Base-by-base conservation (phyloP, 176 grass and related monocot genomes). In the Chrysopogon serrulatus region DNA sequence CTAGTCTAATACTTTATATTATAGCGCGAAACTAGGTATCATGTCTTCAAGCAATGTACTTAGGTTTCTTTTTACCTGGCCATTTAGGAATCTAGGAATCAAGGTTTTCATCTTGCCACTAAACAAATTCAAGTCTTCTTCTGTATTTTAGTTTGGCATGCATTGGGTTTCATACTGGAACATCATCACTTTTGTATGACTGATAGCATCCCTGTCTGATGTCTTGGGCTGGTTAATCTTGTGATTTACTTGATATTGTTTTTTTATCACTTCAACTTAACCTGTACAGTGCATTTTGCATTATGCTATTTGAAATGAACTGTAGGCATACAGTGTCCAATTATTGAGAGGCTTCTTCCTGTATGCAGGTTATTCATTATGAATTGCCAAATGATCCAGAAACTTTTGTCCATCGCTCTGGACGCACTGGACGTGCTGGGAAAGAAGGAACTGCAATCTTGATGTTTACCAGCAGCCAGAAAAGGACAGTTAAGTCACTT, bases 331-430 rank as follows among this genome's bases (percentile, higher is more conserved):
- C 56, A 86, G 12, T 3, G 26, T 8, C 77, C 19, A 83, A 74
- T 74, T 44, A 74, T 42, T 49, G 51, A 86, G 61, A 73, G 26
- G 27, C 53, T 89, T 78, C 69, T 64, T 76, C 67, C 77, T 48
- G 65, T 30, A 53, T 88, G 69, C 84, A 99, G 96, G 81, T 99
- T 87, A 92, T 99, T 67, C 96, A 99, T 91, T 99, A 96, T 73
- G 96, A 99, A 85, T 78, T 99, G 57, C 93, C 96, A 62, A 99
- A 99, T 72, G 96, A 96, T 70, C 93, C 96, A 24, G 96, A 99
- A 72, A 99, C 96, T 59, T 99, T 99, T 86, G 96, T 99, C 65
- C 96, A 99, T 83, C 96, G 96, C 47, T 99, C 96, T 78, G 96
- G 96, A 17, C 96, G 96, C 54, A 99, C 96, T 86, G 96, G 96